phyloP scores from a whole-genome alignment of 2,329 filamentous ascomycete genomes.

The Ophiocordyceps camponoti-leonardi region DNA sequence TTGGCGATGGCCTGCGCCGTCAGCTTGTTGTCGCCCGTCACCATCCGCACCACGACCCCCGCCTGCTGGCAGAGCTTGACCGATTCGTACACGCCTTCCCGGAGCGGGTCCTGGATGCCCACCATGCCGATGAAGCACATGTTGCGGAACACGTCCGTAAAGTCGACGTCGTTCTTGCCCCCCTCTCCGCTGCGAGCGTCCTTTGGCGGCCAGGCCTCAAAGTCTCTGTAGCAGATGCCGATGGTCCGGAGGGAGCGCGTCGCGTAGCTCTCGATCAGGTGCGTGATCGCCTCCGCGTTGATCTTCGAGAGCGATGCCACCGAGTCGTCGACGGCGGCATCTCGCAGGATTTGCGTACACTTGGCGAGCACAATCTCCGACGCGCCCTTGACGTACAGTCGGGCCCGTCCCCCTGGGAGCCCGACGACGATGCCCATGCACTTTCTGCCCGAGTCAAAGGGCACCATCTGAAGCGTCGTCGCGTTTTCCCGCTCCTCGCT shows the following conservation, averaged over 20 bases:
- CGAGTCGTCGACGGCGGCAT: constrained; percentile 27
- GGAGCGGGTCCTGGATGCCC: constrained; percentile 68
- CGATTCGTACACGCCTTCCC: constrained; percentile 56
- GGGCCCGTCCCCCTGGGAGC: constrained; percentile 30
- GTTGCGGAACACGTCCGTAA: constrained; percentile 48
- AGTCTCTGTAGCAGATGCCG: constrained; percentile 68
- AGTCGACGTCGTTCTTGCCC: constrained; percentile 42
- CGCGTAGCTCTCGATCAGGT: constrained; percentile 62
- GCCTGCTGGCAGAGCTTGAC: constrained; percentile 58
- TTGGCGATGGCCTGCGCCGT: constrained; percentile 65
- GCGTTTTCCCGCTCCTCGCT: constrained; percentile 44
- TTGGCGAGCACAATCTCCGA: constrained; percentile 45
- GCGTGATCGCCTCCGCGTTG: constrained; percentile 39
- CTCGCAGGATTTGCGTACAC: constrained; percentile 32
- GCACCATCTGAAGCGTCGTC: constrained; percentile 47
- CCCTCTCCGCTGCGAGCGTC: constrained; percentile 35
- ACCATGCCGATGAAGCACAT: constrained; percentile 56
- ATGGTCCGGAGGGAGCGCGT: constrained; percentile 70
- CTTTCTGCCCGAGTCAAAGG: constrained; percentile 61
- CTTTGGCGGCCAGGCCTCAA: constrained; percentile 66
- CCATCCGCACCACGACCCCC: constrained; percentile 69
- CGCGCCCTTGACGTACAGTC: constrained; percentile 46
- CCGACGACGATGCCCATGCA: constrained; percentile 47
- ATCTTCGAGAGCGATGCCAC: constrained; percentile 28
- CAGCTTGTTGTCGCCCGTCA: constrained; percentile 67